Base-by-base conservation (phyloP, 768 basidiomycete genomes). In the Inosperma sp. region DNA sequence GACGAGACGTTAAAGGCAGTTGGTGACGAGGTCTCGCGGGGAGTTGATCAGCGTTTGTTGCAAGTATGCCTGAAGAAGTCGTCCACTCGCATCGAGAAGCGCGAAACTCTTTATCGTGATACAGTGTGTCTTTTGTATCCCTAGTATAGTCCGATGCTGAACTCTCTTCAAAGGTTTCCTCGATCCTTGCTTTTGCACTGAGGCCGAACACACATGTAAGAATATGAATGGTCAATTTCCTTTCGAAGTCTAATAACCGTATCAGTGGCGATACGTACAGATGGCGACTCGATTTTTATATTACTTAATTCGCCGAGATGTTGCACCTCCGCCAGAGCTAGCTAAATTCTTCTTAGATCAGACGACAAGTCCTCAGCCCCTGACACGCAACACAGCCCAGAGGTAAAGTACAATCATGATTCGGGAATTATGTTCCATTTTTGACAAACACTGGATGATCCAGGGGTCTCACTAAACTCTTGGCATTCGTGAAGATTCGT, bases 211-310 rank as follows among this genome's bases (percentile, higher is more conserved):
- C 87, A 41, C 88, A 92, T 67, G 89, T 88, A 68, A 53, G 83
- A 66, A 17, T 58, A 31, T 60, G 52, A 41, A 51, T 19, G 19
- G 45, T 25, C 25, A 37, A 52, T 36, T 53, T 29, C 40, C 42
- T 48, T 52, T 36, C 19, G 33, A 31, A n/a, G n/a, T n/a, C 40
- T 51, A 41, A 47, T 62, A 53, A 43, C 47, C 37, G 34, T 25
- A 51, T 51, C 56, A 91, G 88, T 91, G 88, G 88, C 76, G 88
- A 69, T 91, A 91, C 64, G 73, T 83, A 0, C 83, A 89, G 72
- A 82, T 82, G 58, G 84, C 88, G 7, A 65, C 74, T 25, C 77
- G 76, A 27, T 84, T 87, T 60, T 63, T 90, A 37, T 71, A 69
- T 25, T 72, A 77, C 31, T 71, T 89, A 25, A 70, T 89, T 48